phyloP scores from a whole-genome alignment of 805 yeast genomes.

The Pichia exigua region DNA sequence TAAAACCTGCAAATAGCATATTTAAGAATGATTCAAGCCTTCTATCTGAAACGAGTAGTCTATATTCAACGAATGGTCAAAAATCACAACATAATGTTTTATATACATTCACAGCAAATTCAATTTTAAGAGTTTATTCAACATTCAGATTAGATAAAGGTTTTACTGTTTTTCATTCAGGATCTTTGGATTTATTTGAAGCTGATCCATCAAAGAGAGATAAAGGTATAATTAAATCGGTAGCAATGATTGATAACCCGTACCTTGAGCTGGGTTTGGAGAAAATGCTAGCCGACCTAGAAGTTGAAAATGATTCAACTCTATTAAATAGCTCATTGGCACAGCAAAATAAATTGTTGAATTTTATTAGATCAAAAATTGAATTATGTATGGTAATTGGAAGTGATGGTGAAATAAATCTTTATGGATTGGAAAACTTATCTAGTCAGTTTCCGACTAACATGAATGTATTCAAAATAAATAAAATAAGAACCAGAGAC shows the following conservation, averaged over 20 bases:
- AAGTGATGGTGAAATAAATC: slow-evolving; percentile 32
- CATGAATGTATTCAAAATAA: slow-evolving; percentile 34
- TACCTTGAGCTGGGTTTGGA: slow-evolving; percentile 25
- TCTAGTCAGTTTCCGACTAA: slow-evolving; percentile 40
- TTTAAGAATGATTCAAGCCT: slow-evolving; percentile 17
- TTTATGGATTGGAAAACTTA: slow-evolving; percentile 44
- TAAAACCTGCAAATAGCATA: slow-evolving; percentile 25
- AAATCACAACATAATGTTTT: slow-evolving; percentile 37
- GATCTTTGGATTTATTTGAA: slow-evolving; percentile 32
- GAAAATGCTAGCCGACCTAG: slow-evolving; percentile 16
- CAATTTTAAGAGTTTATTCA: slow-evolving; percentile 59
- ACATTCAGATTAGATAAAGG: slow-evolving; percentile 54
- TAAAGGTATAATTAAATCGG: slow-evolving; percentile 15
- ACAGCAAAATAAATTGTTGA: slow-evolving; percentile 19
- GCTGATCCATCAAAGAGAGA: slow-evolving; percentile 7
- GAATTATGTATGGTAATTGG: slow-evolving; percentile 39
- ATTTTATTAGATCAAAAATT: slow-evolving; percentile 21
- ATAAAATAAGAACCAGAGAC: slow-evolving; percentile 14
- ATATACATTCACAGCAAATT: slow-evolving; percentile 58
- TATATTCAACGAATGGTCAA: slow-evolving; percentile 1
- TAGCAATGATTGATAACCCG: slow-evolving; percentile 32
- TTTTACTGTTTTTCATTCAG: slow-evolving; percentile 51
- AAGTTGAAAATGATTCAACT: slow-evolving; percentile 5
- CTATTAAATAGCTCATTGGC: slow-evolving; percentile 1
- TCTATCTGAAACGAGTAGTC: slow-evolving; percentile 3